Evolutionary conservation across 768 basidiomycete species (phyloP), one percentile per base, ranked within the genome.

Genomic region (Rhizopogon salebrosus): DNA sequence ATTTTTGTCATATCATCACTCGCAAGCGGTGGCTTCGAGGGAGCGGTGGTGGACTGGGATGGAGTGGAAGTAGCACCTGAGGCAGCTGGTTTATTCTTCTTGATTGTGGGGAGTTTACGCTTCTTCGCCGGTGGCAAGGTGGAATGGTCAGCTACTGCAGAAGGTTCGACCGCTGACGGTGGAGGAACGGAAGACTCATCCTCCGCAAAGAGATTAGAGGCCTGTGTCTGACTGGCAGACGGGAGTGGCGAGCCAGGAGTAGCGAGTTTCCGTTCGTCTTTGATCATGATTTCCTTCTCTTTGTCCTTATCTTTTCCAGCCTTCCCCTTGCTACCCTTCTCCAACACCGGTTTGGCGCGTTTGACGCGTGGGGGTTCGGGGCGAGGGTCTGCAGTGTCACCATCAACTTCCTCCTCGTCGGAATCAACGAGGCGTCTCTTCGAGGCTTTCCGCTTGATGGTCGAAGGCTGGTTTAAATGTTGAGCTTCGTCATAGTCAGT

Each of bases 51-150:
- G 41, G 67, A 54, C 14, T 61, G 40, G 37, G 42, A 46, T 1
- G 70, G 55, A 1, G 63, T 60, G 0, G 65, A 53, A n/a, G 64
- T 57, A 4, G 59, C 53, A 2, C 63, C 59, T 14, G 64, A 54
- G 10, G 61, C 43, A 8, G 64, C 46, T n/a, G 63, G 58, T 64
- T 85, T 84, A 66, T 73, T 80, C 70, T 86, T 85, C 72, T 79
- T 85, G 55, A 87, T 87, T n/a, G 78, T 69, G 0, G 85, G 83
- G 20, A 84, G 72, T 62, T 86, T 88, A 36, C 73, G 77, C 64
- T 83, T 86, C 72, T 80, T 84, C 23, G 57, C 7, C 23, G 63
- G 66, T 3, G 70, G 61, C 11, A 71, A 64, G 23, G 66, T 61
- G 5, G 45, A 16, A 5, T 34, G 45, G 9, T 46, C 56, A 46